Evolutionary conservation across 2,329 filamentous ascomycete species (phyloP), one percentile per base, ranked within the genome.

Genomic region (Calonectria pteridis): DNA sequence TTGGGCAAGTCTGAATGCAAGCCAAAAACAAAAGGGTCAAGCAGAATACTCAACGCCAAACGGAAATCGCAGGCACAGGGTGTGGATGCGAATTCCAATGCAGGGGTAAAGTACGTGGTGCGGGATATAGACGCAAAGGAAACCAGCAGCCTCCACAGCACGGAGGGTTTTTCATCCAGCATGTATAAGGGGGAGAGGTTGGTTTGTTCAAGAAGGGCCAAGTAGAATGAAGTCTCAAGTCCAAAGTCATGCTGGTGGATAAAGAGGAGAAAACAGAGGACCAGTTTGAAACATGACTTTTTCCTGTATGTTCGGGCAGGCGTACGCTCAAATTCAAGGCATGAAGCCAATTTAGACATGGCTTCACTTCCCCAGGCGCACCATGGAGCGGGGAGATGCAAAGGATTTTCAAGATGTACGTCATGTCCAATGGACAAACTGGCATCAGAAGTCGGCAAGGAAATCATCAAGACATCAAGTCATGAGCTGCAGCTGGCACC

Each of bases 391-490:
- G 69, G 59, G 70, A 53, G 67, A 77, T 65, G 79, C 66, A 77
- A 40, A 69, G 58, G 71, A 71, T 68, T 71, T 75, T 80, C 77
- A 77, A 72, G 63, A 77, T 75, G 78, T 78, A 81, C 75, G 76
- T 72, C 73, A 79, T 76, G 73, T 75, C 79, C 75, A 78, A 40
- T 67, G 43, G 69, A 76, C 70, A 72, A 79, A 72, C 69, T 77
- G 69, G 77, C 77, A 80, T 76, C 76, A 78, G 71, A 77, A 73
- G 69, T 79, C 74, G 78, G 66, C 75, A 76, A 76, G 74, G 67
- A 75, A 71, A 73, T 77, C 74, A 81, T 79, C 79, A 81, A 75
- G 76, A 77, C 73, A 67, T 80, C 77, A 80, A 67, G 78, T 81
- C 75, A 77, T 78, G 76, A 78, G 76, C 59, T 58, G 73, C 35